Evolutionary conservation across 2,329 filamentous ascomycete species (phyloP), one percentile per base, ranked within the genome.

Genomic region (Paracoccidioides brasiliensis): DNA sequence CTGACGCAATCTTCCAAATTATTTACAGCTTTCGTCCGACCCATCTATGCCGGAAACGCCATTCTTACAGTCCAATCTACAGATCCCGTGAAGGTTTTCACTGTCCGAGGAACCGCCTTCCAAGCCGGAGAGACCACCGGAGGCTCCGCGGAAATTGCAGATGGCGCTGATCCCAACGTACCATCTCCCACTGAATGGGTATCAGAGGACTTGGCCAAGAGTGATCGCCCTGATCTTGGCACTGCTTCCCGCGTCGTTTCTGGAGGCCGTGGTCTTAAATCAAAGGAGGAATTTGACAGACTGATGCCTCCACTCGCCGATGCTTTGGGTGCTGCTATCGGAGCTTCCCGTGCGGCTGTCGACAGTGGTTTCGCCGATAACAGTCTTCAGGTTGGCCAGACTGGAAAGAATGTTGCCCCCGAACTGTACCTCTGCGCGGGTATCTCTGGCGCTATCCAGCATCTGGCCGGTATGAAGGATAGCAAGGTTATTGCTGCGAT

Each of bases 401-500:
- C 93, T 12, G 93, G 93, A 66, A 98, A 98, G 81, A 95, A 97
- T 59, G 91, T 98, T 55, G 93, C 93, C 49, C 93, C 93, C 57
- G 85, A 98, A 72, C 77, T 98, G 58, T 98, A 98, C 70, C 80
- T 98, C 63, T 94, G 90, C 54, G 90, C 91, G 10, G 93, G 93
- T 67, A 97, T 98, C 64, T 95, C 89, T 7, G 93, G 93, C 54
- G 93, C 93, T 28, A 98, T 98, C 64, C 93, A 98, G 75, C 93
- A 98, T 78, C 74, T 98, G 73, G 93, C 93, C 37, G 93, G 93
- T 69, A 98, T 98, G 93, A 98, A 98, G 80, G 93, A 98, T 69
- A 96, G 90, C 78, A 98, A 98, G 78, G 93, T 98, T 57, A 98
- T 98, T 75, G 93, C 91, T 28, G 89, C 89, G 12, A 97, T 98